A percentile compares a stretch with the other conserved stretches of the same genome.
These are phyloP conservation scores for Corymbia maculata DNA, from an alignment of 345 rosid species.

Conservation along the genomic window DNA sequence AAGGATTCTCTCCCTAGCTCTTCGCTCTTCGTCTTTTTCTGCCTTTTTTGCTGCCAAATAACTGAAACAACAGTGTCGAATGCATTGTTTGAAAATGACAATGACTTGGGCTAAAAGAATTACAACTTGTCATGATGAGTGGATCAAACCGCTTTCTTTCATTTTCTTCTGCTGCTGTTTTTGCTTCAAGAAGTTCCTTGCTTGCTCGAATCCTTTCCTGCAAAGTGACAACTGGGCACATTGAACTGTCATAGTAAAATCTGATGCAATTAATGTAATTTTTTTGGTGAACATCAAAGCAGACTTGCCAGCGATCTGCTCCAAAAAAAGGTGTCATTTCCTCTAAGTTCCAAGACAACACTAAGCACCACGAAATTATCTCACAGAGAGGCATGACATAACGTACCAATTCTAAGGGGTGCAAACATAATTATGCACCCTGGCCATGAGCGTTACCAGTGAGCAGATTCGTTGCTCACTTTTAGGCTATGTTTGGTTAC, in stretches of 20 bases:
- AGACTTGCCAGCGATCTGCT: neutral
- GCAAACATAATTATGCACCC: neutral
- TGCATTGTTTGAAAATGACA: neutral
- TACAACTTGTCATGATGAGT: neutral
- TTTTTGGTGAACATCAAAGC: neutral
- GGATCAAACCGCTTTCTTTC: conserved; percentile 60
- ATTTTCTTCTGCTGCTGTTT: conserved; percentile 51
- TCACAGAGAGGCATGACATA: neutral
- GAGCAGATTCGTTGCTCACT: neutral
- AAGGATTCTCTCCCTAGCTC: conserved; percentile 56
- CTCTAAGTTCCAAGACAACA: neutral
- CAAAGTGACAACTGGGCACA: neutral
- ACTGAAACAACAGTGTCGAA: conserved; percentile 15
- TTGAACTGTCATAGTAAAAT: neutral
- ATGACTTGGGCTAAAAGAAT: neutral
- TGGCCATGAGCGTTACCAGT: neutral
- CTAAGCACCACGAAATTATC: neutral
- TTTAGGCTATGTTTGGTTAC: neutral
- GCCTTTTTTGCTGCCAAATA: conserved; percentile 38
- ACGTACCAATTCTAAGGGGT: neutral
- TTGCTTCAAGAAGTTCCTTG: conserved; percentile 49
- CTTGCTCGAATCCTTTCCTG: conserved; percentile 75
- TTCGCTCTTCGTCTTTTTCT: conserved; percentile 54
- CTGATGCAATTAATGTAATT: neutral
- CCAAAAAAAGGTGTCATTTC: neutral